Conservation (phyloP, 2,329 filamentous ascomycete genomes). For the Colletotrichum sp. region DNA sequence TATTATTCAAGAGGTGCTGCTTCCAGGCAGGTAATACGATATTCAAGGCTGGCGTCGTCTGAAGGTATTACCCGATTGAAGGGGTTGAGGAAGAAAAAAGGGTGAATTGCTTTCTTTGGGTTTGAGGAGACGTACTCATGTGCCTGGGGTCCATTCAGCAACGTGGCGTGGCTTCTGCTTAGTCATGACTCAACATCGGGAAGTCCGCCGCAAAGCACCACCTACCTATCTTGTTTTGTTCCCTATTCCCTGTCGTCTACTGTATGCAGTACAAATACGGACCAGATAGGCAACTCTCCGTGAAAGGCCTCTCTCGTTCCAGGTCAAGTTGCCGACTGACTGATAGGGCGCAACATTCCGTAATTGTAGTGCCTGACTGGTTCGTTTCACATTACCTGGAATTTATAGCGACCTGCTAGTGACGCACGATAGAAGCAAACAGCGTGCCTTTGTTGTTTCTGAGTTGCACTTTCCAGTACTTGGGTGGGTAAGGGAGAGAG, state of each 20-base stretch:
- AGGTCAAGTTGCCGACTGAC: background rate
- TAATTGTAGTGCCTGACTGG: background rate
- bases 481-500: background rate
- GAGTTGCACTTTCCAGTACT: background rate
- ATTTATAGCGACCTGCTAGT: background rate
- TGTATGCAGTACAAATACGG: background rate
- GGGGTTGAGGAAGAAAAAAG: background rate
- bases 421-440: background rate
- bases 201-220: background rate
- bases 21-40: slow-evolving; percentile 22
- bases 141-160: background rate
- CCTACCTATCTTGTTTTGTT: background rate
- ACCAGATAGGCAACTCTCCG: background rate
- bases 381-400: background rate
- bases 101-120: background rate
- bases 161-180: slow-evolving; percentile 17
- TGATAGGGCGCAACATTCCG: background rate
- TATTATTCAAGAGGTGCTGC: slow-evolving; percentile 18
- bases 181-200: background rate
- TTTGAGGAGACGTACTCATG: slow-evolving; percentile 12
- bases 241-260: background rate
- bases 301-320: background rate
- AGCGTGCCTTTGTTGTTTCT: background rate
- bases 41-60: slow-evolving; percentile 20
- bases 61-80: slow-evolving; percentile 17